Percentiles rank a stretch among this genome's conserved stretches.
phyloP scores from a whole-genome alignment of 108 stramenopile genomes.

The Cylindrotheca closterium region DNA sequence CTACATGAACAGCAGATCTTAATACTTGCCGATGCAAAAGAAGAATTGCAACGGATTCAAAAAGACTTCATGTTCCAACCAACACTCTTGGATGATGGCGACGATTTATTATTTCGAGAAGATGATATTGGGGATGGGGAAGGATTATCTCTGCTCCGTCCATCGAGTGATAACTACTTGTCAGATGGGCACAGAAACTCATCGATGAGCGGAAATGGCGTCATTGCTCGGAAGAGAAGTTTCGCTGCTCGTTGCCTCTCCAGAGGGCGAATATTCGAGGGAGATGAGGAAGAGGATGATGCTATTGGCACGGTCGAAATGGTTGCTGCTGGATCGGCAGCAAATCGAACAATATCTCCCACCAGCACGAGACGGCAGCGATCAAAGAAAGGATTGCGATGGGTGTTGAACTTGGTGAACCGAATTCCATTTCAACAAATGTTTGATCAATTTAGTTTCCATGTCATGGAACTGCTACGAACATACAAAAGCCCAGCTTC shows the following conservation, averaged over 20 bases:
- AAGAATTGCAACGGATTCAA: background rate
- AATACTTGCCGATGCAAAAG: background rate
- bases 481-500: background rate
- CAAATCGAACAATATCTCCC: background rate
- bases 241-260: background rate
- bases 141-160: background rate
- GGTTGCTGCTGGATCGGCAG: background rate
- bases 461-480: background rate
- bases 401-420: background rate
- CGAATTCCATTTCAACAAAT: background rate
- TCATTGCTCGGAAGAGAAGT: background rate
- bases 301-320: background rate
- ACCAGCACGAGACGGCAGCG: no score
- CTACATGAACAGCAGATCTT: conserved; percentile 29
- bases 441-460: background rate
- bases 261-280: background rate
- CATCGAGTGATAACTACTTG: background rate
- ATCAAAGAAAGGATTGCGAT: background rate
- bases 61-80: background rate
- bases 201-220: background rate
- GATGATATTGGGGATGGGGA: background rate
- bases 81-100: background rate
- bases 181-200: background rate
- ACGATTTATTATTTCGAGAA: no score
- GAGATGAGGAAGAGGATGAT: background rate